Percentiles rank a stretch among this genome's conserved stretches.
These are phyloP conservation scores for Melampsora americana DNA, from an alignment of 1,284 basidiomycete species.

Conservation along the genomic window DNA sequence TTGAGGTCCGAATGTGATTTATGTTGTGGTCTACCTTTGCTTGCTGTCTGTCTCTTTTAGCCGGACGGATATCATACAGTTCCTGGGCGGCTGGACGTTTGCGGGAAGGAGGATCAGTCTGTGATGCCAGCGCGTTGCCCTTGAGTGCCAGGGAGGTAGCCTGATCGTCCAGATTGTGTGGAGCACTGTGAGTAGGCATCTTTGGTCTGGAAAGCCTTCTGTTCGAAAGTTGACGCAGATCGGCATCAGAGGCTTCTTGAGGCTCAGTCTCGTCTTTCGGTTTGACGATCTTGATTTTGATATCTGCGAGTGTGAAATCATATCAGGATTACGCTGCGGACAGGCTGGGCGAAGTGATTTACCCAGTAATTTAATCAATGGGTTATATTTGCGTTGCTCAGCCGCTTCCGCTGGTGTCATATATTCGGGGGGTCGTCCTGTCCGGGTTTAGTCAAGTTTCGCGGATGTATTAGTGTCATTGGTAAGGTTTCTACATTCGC, in stretches of 20 bases:
- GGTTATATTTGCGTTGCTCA: constrained; percentile 39
- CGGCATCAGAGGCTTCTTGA: not conserved
- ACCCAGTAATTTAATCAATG: constrained; percentile 38
- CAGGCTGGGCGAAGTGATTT: not conserved
- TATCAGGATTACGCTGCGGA: not conserved
- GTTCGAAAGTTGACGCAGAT: not conserved
- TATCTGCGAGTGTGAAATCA: constrained; percentile 3
- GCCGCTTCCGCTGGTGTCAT: constrained; percentile 30
- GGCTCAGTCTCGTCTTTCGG: constrained; percentile 7
- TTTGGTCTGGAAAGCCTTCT: not conserved
- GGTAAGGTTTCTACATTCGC: not conserved
- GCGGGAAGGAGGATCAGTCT: not conserved
- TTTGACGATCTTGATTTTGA: constrained; percentile 24
- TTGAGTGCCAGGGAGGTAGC: not conserved
- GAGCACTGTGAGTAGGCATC: not conserved
- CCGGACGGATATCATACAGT: not conserved
- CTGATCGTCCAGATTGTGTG: not conserved
- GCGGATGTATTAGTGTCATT: not conserved
- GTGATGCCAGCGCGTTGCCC: not conserved
- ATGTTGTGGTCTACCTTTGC: not conserved
- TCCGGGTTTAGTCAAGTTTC: not conserved
- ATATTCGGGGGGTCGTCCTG: constrained; percentile 28
- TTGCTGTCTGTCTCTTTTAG: not conserved
- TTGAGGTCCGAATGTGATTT: not conserved
- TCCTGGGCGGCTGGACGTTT: not conserved